These are phyloP conservation scores for Strobilomyces confusus DNA, from an alignment of 768 basidiomycete species.

Conservation along the genomic window DNA sequence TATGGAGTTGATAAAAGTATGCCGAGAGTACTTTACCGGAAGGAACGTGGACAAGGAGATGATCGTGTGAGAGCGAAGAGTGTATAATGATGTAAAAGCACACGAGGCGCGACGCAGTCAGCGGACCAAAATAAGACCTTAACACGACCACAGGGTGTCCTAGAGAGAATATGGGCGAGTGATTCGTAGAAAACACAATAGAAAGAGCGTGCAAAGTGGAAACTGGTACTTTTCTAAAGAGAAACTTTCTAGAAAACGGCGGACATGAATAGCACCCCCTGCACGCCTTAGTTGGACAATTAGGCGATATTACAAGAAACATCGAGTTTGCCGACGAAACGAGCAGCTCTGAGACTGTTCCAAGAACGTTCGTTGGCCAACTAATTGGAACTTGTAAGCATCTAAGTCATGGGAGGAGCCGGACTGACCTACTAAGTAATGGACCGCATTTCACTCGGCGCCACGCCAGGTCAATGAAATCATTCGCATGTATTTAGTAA, in stretches of 20 bases:
- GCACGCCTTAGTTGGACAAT: slow-evolving; percentile 15
- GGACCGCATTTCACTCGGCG: slow-evolving; percentile 1
- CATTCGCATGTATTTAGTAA: slow-evolving; percentile 1
- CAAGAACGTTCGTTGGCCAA: slow-evolving; percentile 16
- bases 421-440: background rate
- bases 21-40: slow-evolving; percentile 6
- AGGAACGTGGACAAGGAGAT: slow-evolving; percentile 11
- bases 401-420: background rate
- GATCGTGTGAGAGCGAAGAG: slow-evolving; percentile 13
- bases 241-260: slow-evolving; percentile 21
- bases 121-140: slow-evolving; percentile 13
- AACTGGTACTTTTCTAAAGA: slow-evolving; percentile 16
- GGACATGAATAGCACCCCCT: slow-evolving; percentile 27
- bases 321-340: slow-evolving; percentile 8
- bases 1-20: slow-evolving; percentile 13
- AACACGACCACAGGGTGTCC: slow-evolving; percentile 8
- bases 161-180: slow-evolving; percentile 9
- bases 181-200: slow-evolving; percentile 20
- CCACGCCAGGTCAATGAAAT: slow-evolving; percentile 5
- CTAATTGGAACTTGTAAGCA: background rate
- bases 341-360: slow-evolving; percentile 10
- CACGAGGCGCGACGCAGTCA: slow-evolving; percentile 15
- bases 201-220: slow-evolving; percentile 18
- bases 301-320: slow-evolving; percentile 28
- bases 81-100: slow-evolving; percentile 24